Evolutionary conservation across 2,329 filamentous ascomycete genomes (phyloP).

Genomic region (Magnaporthiopsis incrustans): DNA sequence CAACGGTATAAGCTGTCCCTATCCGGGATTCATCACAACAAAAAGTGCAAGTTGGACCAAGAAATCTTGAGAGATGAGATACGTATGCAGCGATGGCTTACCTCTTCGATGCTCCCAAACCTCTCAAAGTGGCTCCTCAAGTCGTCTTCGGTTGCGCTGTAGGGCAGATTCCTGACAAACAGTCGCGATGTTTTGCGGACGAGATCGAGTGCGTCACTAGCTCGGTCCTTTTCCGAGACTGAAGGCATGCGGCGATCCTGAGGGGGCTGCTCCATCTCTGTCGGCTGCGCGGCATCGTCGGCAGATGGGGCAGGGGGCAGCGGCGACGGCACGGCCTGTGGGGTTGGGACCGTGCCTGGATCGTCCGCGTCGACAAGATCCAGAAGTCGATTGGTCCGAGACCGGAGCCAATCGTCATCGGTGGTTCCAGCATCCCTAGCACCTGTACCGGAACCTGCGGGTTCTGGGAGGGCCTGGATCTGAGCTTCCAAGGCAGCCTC

Average conservation of each 20-base stretch:
- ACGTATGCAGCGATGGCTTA: slow-evolving; percentile 42
- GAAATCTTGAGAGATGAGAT: slow-evolving; percentile 13
- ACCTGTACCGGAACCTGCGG: neutral
- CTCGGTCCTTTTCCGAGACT: slow-evolving; percentile 14
- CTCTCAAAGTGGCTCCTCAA: slow-evolving; percentile 62
- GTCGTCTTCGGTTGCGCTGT: slow-evolving; percentile 69
- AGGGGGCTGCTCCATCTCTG: neutral
- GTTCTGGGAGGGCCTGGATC: slow-evolving; percentile 3
- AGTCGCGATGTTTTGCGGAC: slow-evolving; percentile 69
- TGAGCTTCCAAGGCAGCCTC: slow-evolving; percentile 9
- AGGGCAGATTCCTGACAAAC: slow-evolving; percentile 85
- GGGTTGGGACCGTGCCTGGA: slow-evolving; percentile 14
- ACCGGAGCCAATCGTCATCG: slow-evolving; percentile 88
- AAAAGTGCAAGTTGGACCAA: slow-evolving; percentile 8
- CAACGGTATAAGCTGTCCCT: slow-evolving; percentile 97
- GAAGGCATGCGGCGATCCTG: neutral
- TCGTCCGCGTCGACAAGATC: slow-evolving; percentile 76
- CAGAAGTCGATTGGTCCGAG: slow-evolving; percentile 75
- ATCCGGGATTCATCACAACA: slow-evolving; percentile 93
- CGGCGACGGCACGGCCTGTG: slow-evolving; percentile 7
- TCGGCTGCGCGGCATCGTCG: neutral
- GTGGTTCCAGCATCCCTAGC: slow-evolving; percentile 35
- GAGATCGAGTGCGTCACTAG: slow-evolving; percentile 35
- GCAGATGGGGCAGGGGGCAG: neutral
- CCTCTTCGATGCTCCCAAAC: slow-evolving; percentile 78